These are phyloP conservation scores for Hypoxylon crocopeplum DNA, from an alignment of 495 filamentous ascomycete species.

Conservation along the genomic window DNA sequence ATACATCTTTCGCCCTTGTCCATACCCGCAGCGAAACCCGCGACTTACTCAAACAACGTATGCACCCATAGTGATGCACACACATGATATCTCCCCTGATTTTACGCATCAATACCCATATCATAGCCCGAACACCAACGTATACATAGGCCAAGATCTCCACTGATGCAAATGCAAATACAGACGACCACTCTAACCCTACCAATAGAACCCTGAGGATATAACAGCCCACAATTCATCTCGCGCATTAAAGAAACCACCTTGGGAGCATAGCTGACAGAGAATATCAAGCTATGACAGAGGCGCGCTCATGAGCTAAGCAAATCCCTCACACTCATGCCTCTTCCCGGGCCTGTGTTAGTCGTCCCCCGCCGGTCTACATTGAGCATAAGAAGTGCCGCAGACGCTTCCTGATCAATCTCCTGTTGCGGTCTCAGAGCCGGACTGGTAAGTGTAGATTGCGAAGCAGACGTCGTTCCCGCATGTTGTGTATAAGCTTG, in stretches of 20 bases:
- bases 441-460: slow-evolving; percentile 58
- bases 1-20: slow-evolving; percentile 3
- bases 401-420: slow-evolving; percentile 79
- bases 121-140: slow-evolving; percentile 4
- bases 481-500: slow-evolving; percentile 38
- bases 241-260: not conserved
- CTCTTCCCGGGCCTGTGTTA: slow-evolving; percentile 43
- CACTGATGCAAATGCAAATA: slow-evolving; percentile 30
- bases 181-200: slow-evolving; percentile 15
- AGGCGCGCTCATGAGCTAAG: slow-evolving; percentile 63
- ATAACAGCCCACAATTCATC: not conserved
- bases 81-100: not conserved
- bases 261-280: not conserved
- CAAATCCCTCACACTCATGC: slow-evolving; percentile 83
- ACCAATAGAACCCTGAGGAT: not conserved
- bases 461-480: slow-evolving; percentile 43
- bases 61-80: not conserved
- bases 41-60: not conserved
- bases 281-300: not conserved
- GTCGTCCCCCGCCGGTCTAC: slow-evolving; percentile 61
- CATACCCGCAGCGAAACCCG: not conserved
- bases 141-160: slow-evolving; percentile 5
- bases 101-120: not conserved
- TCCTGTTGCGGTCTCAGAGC: slow-evolving; percentile 54
- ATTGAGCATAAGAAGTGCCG: slow-evolving; percentile 81